Conservation (phyloP, 306 rosid genomes). For the Castanea sativa region DNA sequence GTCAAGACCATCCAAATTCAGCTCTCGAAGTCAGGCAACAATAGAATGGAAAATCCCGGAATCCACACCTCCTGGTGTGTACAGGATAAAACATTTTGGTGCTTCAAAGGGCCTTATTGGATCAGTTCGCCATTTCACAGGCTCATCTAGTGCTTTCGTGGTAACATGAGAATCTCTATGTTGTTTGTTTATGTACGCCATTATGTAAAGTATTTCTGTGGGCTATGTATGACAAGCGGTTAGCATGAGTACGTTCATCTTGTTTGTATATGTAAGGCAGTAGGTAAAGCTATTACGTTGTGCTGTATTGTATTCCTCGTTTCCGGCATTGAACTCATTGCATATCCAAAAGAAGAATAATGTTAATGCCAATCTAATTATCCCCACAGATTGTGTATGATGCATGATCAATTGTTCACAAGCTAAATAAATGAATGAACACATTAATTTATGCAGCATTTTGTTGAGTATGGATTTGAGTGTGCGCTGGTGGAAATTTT, state of each 20-base stretch:
- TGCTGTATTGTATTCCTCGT: no score
- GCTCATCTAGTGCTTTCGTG: slow-evolving; percentile 78
- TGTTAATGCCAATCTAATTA: no score
- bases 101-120: slow-evolving; percentile 68
- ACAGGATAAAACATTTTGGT: slow-evolving; percentile 79
- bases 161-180: slow-evolving; percentile 39
- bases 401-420: no score
- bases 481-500: no score
- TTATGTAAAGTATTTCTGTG: not conserved
- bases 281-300: not conserved
- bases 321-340: no score
- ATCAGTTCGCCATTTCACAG: slow-evolving; percentile 70
- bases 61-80: slow-evolving; percentile 61
- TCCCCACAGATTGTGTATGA: no score
- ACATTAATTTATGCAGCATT: no score
- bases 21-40: slow-evolving; percentile 63
- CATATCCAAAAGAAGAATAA: no score
- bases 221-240: not conserved
- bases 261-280: not conserved
- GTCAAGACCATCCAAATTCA: slow-evolving; percentile 71
- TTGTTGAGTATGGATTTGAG: no score
- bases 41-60: slow-evolving; percentile 85
- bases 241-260: not conserved
- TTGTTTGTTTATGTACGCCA: not conserved
- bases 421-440: no score